Evolutionary conservation across 2,329 filamentous ascomycete genomes (phyloP).

Genomic region (Stachybotrys echinatus): DNA sequence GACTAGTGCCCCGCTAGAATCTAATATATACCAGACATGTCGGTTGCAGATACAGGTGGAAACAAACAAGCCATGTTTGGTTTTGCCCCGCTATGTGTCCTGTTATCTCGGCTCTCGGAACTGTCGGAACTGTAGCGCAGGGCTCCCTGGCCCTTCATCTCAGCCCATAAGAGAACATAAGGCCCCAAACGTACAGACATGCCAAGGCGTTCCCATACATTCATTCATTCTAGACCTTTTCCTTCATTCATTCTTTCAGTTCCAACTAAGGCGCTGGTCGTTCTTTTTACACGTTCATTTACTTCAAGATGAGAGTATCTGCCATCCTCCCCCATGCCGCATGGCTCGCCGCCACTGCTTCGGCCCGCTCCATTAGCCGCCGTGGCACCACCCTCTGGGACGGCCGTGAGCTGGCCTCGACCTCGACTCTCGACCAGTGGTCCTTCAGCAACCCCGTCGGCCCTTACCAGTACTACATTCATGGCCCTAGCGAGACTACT

Average conservation of each 20-base stretch:
- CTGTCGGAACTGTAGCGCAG: not conserved
- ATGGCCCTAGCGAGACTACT: slow-evolving; percentile 51
- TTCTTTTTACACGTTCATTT: not conserved
- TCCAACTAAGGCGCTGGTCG: slow-evolving; percentile 2
- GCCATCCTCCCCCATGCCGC: not conserved
- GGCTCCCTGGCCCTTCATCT: not conserved
- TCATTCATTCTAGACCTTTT: not conserved
- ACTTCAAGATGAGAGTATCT: not conserved
- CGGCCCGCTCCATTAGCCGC: not conserved
- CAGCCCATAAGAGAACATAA: not conserved
- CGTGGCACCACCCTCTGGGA: slow-evolving; percentile 1
- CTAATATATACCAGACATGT: not conserved
- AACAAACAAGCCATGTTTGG: not conserved
- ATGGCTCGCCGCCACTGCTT: not conserved
- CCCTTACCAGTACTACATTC: slow-evolving; percentile 70
- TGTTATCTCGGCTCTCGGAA: not conserved
- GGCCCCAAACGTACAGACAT: not conserved
- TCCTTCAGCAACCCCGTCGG: slow-evolving; percentile 1
- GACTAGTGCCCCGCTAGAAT: not conserved
- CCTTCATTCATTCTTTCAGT: not conserved
- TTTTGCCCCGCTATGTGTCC: not conserved
- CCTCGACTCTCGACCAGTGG: not conserved
- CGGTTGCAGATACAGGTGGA: not conserved
- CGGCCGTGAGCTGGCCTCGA: slow-evolving; percentile 1
- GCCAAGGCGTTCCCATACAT: not conserved